Base-by-base conservation (phyloP, 495 filamentous ascomycete genomes). In the Lophium mytilinum region DNA sequence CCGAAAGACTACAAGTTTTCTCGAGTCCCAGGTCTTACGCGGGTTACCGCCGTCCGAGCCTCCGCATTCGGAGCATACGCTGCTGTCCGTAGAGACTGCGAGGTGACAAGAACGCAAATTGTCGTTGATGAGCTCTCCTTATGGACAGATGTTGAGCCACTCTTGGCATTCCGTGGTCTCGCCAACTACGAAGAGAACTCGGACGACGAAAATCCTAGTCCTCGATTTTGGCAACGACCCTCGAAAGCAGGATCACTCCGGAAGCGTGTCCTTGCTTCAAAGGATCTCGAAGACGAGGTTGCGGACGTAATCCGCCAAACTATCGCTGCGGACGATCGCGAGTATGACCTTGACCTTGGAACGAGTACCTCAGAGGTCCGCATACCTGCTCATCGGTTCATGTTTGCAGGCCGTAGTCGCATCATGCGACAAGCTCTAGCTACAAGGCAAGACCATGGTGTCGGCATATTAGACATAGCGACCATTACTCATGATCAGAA, bases 1-100 rank as follows among this genome's bases (percentile, higher is more conserved):
- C 73, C 78, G n/a, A 89, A 87, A 60, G 89, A 95, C 61, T 95
- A 89, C 73, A 97, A 97, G 61, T 97, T 96, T 64, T 83, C 87
- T 62, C 82, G 93, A 24, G 83, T 98, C 18, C 85, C 94, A 3
- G 87, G 86, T 45, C 77, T 98, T 37, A 96, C 90, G 0, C 81
- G 88, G 24, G 86, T 92, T 6, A 78, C 84, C 17, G 83, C 86
- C 33, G 90, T 97, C 2, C 79, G 89, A 62, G 90, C 90, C 43
- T 96, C 90, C 15, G 78, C 83, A 1, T 94, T 84, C 72, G 93
- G 93, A 4, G 87, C 89, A 7, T 97, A 87, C 76, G 87, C 90
- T 17, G 93, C 89, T 3, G 78, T 94, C 37, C 87, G 93, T 18
- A 85, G 83, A 58, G 93, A 97, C 53, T 88, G 83, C 57, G 84